Conservation (phyloP, 176 grass and related monocot genomes). For the Leersia perrieri region DNA sequence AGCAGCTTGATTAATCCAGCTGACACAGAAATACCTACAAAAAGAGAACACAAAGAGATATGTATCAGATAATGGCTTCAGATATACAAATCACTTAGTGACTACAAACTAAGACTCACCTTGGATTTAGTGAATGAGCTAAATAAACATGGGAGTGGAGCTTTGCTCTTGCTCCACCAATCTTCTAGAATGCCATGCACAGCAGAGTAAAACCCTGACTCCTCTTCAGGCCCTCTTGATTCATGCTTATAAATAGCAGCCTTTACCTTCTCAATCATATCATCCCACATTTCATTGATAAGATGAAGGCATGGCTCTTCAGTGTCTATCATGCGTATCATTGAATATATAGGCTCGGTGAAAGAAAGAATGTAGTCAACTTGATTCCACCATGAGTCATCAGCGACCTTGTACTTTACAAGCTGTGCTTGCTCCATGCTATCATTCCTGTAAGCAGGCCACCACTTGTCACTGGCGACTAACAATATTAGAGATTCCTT, state of each 20-base stretch:
- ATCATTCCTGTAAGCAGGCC: neutral
- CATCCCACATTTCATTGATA: neutral
- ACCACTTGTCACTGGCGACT: neutral
- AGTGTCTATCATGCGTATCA: neutral
- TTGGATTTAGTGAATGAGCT: neutral
- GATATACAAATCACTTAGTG: neutral
- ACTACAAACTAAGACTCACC: too few species aligned
- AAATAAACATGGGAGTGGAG: neutral
- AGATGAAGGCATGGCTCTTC: neutral
- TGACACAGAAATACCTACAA: constrained; percentile 2
- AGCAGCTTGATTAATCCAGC: neutral
- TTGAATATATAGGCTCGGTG: neutral
- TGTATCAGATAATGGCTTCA: neutral
- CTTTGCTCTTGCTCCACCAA: neutral
- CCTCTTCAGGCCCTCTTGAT: neutral
- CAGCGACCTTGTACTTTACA: neutral
- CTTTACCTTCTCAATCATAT: constrained; percentile 12
- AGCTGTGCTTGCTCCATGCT: neutral
- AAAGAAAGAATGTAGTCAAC: constrained; percentile 20
- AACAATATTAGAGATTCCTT: constrained; percentile 1
- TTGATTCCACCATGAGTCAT: constrained; percentile 15
- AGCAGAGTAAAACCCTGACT: neutral
- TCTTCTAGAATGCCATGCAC: neutral
- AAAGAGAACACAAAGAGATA: neutral
- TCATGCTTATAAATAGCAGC: too few species aligned